Percentiles rank a stretch among this genome's conserved stretches.
phyloP scores from a whole-genome alignment of 257 asterid species.

The Rauvolfia tetraphylla region DNA sequence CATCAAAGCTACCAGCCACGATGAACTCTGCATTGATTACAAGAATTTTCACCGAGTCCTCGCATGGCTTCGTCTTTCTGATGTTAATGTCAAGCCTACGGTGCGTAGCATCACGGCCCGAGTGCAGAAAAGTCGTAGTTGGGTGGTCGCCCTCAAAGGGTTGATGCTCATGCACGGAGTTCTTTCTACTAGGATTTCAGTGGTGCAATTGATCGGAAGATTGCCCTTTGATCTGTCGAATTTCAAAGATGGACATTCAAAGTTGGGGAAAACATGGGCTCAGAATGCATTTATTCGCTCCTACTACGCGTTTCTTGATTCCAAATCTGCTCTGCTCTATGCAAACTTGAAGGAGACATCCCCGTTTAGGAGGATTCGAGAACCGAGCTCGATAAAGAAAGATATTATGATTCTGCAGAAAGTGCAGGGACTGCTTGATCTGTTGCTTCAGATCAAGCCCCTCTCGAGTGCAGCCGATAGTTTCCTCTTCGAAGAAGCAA shows the following conservation, averaged over 20 bases:
- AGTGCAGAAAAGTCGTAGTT: conserved; percentile 41
- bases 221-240: conserved; percentile 80
- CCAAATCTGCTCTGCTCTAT: conserved; percentile 49
- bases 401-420: conserved; percentile 51
- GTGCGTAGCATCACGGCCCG: conserved; percentile 65
- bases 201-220: conserved; percentile 52
- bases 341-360: conserved; percentile 32
- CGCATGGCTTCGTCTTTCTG: conserved; percentile 66
- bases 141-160: conserved; percentile 76
- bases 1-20: conserved; percentile 74
- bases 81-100: conserved; percentile 53
- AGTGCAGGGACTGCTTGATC: conserved; percentile 52
- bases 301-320: conserved; percentile 70
- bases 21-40: conserved; percentile 38
- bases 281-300: conserved; percentile 51
- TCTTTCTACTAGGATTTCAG: conserved; percentile 35
- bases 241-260: conserved; percentile 49
- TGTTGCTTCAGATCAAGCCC: conserved; percentile 58
- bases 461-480: conserved; percentile 31
- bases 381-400: conserved; percentile 22
- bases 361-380: not conserved
- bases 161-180: conserved; percentile 68
- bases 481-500: conserved; percentile 55
- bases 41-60: conserved; percentile 50
- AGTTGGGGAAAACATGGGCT: conserved; percentile 41